A percentile compares a stretch with the other conserved stretches of the same genome.
phyloP scores from a whole-genome alignment of 257 asterid genomes.

The Solanum pennellii region DNA sequence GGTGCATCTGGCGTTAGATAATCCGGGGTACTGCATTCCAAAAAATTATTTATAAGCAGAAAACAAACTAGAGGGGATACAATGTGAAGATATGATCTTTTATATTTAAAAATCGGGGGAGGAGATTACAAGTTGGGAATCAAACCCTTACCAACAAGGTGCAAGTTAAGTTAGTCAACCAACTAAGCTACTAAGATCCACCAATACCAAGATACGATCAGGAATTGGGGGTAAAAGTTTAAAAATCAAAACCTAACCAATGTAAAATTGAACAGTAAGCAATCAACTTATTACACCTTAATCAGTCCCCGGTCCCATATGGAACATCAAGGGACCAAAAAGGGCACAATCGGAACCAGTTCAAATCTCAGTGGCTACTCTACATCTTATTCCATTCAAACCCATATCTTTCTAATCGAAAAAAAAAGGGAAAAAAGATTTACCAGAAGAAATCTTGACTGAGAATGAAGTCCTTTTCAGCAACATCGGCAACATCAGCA shows the following conservation, averaged over 20 bases:
- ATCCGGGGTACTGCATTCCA: slow-evolving; percentile 63
- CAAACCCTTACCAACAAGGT: neutral
- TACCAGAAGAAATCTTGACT: slow-evolving; percentile 98
- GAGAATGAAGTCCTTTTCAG: slow-evolving; percentile 65
- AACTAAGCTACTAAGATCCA: neutral
- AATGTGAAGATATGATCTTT: neutral
- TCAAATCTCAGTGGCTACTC: neutral
- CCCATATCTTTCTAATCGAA: neutral
- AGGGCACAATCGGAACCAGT: neutral
- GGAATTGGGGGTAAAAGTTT: neutral
- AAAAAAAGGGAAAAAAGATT: neutral
- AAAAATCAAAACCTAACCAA: neutral
- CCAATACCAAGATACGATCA: neutral
- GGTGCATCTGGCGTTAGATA: slow-evolving; percentile 84
- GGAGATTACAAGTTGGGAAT: neutral
- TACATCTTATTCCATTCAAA: neutral
- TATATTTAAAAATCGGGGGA: neutral
- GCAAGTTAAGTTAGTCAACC: neutral
- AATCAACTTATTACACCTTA: neutral
- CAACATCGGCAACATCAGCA: neutral
- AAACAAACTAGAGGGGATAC: neutral
- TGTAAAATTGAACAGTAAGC: neutral
- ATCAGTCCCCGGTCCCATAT: neutral
- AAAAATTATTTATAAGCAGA: neutral
- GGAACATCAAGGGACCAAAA: neutral